phyloP scores from a whole-genome alignment of 2,329 filamentous ascomycete genomes.

The Sporothrix luriei region DNA sequence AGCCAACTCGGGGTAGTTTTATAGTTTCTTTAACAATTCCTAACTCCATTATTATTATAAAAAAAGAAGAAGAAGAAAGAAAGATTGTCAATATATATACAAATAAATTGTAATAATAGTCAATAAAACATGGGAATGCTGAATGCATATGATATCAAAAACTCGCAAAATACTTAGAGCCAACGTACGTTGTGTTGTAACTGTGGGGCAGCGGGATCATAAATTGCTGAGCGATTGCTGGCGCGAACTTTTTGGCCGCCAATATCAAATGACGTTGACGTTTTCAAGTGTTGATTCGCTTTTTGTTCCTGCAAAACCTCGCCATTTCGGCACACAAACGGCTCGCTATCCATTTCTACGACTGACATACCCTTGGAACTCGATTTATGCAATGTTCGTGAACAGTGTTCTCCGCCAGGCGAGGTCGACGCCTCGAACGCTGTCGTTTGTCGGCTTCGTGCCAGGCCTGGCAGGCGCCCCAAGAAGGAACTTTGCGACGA shows the following conservation, averaged over 20 bases:
- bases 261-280: not conserved
- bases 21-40: no score
- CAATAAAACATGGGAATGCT: no score
- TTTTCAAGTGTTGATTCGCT: not conserved
- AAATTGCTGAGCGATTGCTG: constrained; percentile 1
- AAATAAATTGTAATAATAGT: no score
- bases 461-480: no score
- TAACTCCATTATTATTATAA: no score
- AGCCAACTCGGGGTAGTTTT: no score
- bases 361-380: not conserved
- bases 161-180: no score
- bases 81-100: no score
- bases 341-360: not conserved
- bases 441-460: not conserved
- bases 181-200: not conserved
- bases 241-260: constrained; percentile 18
- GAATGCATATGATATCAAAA: no score
- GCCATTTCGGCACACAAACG: not conserved
- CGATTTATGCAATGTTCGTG: not conserved
- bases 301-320: not conserved
- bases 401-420: not conserved
- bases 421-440: not conserved
- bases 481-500: not conserved
- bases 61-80: no score
- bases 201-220: constrained; percentile 15